Evolutionary conservation across 345 rosid species (phyloP), one percentile per base, ranked within the genome.

Genomic region (Dipteronia sinensis): DNA sequence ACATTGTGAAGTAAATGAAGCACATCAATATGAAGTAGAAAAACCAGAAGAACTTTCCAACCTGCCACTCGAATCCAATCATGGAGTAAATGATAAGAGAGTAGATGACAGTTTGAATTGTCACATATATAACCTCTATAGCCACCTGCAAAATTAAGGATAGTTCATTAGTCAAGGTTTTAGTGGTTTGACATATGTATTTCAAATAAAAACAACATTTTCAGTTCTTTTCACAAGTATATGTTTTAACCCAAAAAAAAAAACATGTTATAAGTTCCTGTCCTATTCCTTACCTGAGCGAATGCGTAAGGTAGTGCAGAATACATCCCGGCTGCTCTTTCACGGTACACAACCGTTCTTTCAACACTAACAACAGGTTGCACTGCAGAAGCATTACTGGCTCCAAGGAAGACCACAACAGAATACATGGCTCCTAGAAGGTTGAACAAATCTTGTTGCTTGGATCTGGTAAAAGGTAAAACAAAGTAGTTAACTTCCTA

Each of bases 251-350:
- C n/a, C 38, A 0, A 34, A 34, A 34, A 34, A 31, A 31, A 34
- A 34, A 34, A 34, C 6, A 34, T 4, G 6, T 34, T 34, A 34
- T 34, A 34, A 16, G 12, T n/a, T 12, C 20, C 8, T 19, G 7
- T 40, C 8, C 49, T 15, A 8, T 69, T 63, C 4, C 5, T 68
- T 31, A 89, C 95, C 89, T 94, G 98, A 76, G 94, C 80, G 71
- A 90, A 88, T 71, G 98, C 98, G 71, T 95, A 95, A 20, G 98
- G 95, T 62, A 93, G 71, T 10, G 90, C 89, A 1, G 98, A 93
- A 74, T 95, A 95, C 98, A 95, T 95, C 78, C 97, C 93, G 0
- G 98, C 95, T 0, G 98, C 97, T 81, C 85, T 86, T 82, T 94
- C 98, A n/a, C 97, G 92, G 81, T 93, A 94, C 76, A 91, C 93